Base-by-base conservation (phyloP, 163 green algal species). In the Trebouxiophyceae sp. region DNA sequence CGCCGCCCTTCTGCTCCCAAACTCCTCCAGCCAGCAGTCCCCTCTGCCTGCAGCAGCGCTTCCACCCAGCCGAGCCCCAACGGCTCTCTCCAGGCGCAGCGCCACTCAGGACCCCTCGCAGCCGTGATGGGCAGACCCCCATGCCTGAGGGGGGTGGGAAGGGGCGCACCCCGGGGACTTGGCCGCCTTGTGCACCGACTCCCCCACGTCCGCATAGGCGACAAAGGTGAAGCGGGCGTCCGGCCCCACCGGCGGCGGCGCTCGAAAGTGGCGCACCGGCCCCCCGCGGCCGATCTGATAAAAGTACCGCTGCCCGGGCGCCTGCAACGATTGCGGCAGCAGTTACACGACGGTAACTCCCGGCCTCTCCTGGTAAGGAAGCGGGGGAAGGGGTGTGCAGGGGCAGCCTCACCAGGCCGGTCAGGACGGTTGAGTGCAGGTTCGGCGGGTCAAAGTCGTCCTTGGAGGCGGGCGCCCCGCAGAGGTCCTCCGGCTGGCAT, bases 121-220 rank as follows among this genome's bases (percentile, higher is more conserved):
- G 47, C 22, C 26, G 47, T 57, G 12, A 57, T 28, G 26, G n/a
- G n/a, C n/a, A n/a, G n/a, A n/a, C n/a, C n/a, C n/a, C n/a, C n/a
- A n/a, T n/a, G n/a, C n/a, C n/a, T n/a, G n/a, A n/a, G n/a, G n/a
- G n/a, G n/a, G n/a, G n/a, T n/a, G n/a, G n/a, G n/a, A n/a, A n/a
- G n/a, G n/a, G 23, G 47, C 63, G 31, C 45, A 82, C 75, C 76
- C 77, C 22, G 74, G 74, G 3, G 68, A 75, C 65, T 84, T 84
- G 50, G 70, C 73, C 4, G 29, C 26, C 1, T 30, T 45, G 66
- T 84, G 71, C 29, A 68, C 57, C 2, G 59, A 60, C 46, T 81
- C 73, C 1, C 77, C 77, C 77, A 81, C 81, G 63, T 84, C 77
- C 0, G 72, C 78, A 57, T 76, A 82, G 23, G 71, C 70, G 0